These are phyloP conservation scores for Sungouiella blattae DNA, from an alignment of 805 yeast genomes.

Conservation along the genomic window DNA sequence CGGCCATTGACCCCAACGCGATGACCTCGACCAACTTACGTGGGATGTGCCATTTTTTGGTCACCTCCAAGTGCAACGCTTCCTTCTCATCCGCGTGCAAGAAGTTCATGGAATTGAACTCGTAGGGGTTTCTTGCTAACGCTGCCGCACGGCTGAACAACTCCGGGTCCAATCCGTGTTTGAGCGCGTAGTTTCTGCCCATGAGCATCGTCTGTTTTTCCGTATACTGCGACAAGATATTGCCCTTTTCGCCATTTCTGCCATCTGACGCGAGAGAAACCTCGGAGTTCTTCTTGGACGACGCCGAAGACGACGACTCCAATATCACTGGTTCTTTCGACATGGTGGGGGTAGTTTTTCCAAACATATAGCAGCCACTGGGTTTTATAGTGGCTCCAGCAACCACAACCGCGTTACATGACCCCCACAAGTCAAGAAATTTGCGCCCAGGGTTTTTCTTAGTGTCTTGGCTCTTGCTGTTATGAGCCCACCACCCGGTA, in stretches of 20 bases:
- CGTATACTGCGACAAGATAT: conserved; percentile 47
- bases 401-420: too few species aligned
- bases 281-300: neutral
- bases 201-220: conserved; percentile 63
- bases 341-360: neutral
- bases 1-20: conserved; percentile 62
- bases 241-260: conserved; percentile 16
- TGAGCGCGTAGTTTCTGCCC: conserved; percentile 64
- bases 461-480: neutral
- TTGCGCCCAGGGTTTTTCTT: neutral
- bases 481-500: neutral
- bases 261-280: conserved; percentile 1
- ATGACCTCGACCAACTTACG: conserved; percentile 48
- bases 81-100: conserved; percentile 41
- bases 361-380: too few species aligned
- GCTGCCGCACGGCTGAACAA: conserved; percentile 61
- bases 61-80: conserved; percentile 48
- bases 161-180: conserved; percentile 53
- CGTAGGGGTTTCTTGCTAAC: conserved; percentile 54
- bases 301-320: neutral
- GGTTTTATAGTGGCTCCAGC: too few species aligned
- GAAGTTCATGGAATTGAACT: conserved; percentile 55
- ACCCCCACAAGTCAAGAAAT: too few species aligned
- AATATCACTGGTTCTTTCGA: neutral
- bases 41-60: conserved; percentile 43